Evolutionary conservation across 768 basidiomycete species (phyloP).

Genomic region (Naganishia onofrii): DNA sequence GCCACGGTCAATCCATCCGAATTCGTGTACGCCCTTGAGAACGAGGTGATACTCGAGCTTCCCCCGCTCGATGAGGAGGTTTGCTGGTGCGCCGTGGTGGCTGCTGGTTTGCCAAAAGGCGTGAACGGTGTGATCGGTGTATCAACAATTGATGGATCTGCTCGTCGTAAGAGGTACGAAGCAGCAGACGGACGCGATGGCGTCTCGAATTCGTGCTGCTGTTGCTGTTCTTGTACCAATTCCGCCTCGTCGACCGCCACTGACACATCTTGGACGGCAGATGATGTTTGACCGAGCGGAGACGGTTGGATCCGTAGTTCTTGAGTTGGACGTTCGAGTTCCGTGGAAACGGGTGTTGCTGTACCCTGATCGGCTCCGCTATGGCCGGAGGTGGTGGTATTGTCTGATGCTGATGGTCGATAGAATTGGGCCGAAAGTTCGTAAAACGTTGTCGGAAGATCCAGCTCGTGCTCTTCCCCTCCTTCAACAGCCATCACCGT

Average conservation of each 20-base stretch:
- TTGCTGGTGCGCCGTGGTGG: not conserved
- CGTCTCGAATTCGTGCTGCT: slow-evolving; percentile 15
- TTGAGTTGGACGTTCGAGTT: slow-evolving; percentile 29
- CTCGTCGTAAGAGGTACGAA: not conserved
- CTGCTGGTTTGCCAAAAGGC: not conserved
- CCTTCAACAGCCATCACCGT: not conserved
- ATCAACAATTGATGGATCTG: not conserved
- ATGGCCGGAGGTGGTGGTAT: not conserved
- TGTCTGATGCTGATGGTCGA: slow-evolving; percentile 16
- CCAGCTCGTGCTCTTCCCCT: slow-evolving; percentile 6
- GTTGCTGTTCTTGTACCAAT: not conserved
- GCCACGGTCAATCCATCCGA: slow-evolving; percentile 30
- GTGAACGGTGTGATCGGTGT: slow-evolving; percentile 7
- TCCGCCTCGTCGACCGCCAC: not conserved
- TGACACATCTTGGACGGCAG: not conserved
- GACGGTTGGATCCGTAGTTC: slow-evolving; percentile 23
- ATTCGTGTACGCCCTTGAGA: slow-evolving; percentile 25
- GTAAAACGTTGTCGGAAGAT: slow-evolving; percentile 28
- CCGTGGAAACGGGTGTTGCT: slow-evolving; percentile 21
- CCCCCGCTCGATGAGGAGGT: not conserved
- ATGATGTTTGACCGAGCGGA: not conserved
- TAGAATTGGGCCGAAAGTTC: slow-evolving; percentile 36
- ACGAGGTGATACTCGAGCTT: slow-evolving; percentile 6
- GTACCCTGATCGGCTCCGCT: not conserved
- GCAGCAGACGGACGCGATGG: slow-evolving; percentile 14